A percentile compares a stretch with the other conserved stretches of the same genome.
Conservation (phyloP, 257 asterid genomes). For the Solanum megistacrolobum region DNA sequence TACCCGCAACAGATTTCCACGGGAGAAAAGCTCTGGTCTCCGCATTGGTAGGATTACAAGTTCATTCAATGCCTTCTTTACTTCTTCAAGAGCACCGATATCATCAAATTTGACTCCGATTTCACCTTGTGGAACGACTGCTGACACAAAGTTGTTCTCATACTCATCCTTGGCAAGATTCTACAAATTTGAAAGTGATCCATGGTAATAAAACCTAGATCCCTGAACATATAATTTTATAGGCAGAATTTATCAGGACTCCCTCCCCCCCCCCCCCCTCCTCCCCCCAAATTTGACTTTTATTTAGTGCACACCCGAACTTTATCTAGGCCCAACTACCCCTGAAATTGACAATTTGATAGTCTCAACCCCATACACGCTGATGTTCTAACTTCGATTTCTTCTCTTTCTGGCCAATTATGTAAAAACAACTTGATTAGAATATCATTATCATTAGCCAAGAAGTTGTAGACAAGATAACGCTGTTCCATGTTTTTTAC, state of each 20-base stretch:
- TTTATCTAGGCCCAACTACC: background rate
- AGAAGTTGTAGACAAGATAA: background rate
- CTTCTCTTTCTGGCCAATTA: background rate
- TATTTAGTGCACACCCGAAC: background rate
- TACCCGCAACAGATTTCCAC: conserved; percentile 93
- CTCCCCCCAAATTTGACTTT: background rate
- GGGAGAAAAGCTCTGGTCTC: conserved; percentile 95
- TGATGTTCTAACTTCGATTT: background rate
- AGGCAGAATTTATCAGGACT: background rate
- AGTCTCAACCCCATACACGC: background rate
- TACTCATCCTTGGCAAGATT: conserved; percentile 95
- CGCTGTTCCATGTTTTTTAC: background rate
- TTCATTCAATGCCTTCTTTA: conserved; percentile 79
- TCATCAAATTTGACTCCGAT: conserved; percentile 93
- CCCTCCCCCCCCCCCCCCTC: too few relatives aligned
- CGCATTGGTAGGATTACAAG: conserved; percentile 97
- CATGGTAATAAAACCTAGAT: background rate
- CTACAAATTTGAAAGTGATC: conserved; percentile 36
- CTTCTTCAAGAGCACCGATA: conserved; percentile 98
- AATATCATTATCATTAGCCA: background rate
- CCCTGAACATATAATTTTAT: background rate
- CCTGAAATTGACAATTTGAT: background rate
- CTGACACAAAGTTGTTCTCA: conserved; percentile 86
- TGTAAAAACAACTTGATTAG: background rate
- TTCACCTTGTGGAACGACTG: conserved; percentile 97